A percentile compares a stretch with the other conserved stretches of the same genome.
Conservation (phyloP, 108 stramenopile species). For the Skeletonema costatum region DNA sequence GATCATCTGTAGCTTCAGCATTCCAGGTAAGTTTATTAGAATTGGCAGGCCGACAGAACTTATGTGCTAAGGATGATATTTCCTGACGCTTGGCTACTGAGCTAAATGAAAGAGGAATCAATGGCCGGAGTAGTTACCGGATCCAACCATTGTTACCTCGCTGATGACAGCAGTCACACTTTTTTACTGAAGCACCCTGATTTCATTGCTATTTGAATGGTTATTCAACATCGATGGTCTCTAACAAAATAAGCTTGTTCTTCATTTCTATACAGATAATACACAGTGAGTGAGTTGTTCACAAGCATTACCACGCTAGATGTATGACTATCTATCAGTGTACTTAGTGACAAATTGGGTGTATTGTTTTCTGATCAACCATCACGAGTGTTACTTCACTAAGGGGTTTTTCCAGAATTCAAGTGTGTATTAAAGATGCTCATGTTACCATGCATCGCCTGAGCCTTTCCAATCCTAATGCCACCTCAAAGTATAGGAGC, state of each 20-base stretch:
- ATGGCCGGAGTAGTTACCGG: constrained; percentile 80
- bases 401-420: too few relatives aligned
- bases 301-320: too few relatives aligned
- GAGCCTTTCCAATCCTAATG: too few relatives aligned
- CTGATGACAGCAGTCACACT: constrained; percentile 55
- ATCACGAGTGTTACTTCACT: too few relatives aligned
- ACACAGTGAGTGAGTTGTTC: too few relatives aligned
- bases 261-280: background rate
- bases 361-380: too few relatives aligned
- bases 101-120: constrained; percentile 29
- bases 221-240: background rate
- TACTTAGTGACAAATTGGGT: too few relatives aligned
- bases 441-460: too few relatives aligned
- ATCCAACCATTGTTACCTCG: constrained; percentile 47
- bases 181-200: constrained; percentile 28
- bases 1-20: background rate
- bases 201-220: background rate
- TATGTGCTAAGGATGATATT: constrained; percentile 49
- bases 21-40: background rate
- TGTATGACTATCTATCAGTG: too few relatives aligned
- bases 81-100: constrained; percentile 77
- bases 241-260: background rate
- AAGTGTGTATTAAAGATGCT: too few relatives aligned
- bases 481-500: too few relatives aligned
- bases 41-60: background rate